These are phyloP conservation scores for Magnolia sinica DNA, from an alignment of 164 flowering plant genomes.

Conservation along the genomic window DNA sequence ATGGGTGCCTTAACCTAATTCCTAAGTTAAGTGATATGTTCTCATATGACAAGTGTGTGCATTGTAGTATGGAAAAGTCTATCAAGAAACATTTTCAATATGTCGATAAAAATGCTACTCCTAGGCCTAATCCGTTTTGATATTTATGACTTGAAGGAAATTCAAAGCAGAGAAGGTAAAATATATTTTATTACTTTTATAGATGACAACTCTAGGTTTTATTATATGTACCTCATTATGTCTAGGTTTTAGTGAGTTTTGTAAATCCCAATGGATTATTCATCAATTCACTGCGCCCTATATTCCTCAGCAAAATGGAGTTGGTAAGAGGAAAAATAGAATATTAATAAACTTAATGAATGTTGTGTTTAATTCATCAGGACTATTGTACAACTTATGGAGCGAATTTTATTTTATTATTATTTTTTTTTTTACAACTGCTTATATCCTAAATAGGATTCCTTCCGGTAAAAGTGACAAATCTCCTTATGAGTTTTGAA, in stretches of 20 bases:
- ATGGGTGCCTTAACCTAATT: conserved; percentile 8
- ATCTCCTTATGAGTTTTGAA: too few relatives aligned
- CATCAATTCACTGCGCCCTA: background rate
- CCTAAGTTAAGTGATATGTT: background rate
- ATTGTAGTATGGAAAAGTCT: conserved; percentile 3
- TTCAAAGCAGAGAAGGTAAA: conserved; percentile 7
- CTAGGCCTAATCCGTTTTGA: conserved; percentile 8
- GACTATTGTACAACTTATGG: too few relatives aligned
- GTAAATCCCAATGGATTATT: background rate
- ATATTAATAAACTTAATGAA: too few relatives aligned
- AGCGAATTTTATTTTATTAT: too few relatives aligned
- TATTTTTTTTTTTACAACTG: too few relatives aligned
- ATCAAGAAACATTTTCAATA: conserved; percentile 3
- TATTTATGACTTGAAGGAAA: conserved; percentile 11
- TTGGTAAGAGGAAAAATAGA: background rate
- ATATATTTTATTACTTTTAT: conserved; percentile 13
- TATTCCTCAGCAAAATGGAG: background rate
- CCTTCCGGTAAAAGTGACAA: too few relatives aligned
- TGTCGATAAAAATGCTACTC: background rate
- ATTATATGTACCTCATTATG: conserved; percentile 10
- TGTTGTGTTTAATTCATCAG: too few relatives aligned
- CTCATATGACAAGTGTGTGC: background rate
- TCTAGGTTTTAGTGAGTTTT: background rate
- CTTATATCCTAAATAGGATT: too few relatives aligned
- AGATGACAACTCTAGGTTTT: conserved; percentile 8